A percentile compares a stretch with the other conserved stretches of the same genome.
Conservation (phyloP, 192 early-diverging fungal genomes). For the Mortierella hygrophila region DNA sequence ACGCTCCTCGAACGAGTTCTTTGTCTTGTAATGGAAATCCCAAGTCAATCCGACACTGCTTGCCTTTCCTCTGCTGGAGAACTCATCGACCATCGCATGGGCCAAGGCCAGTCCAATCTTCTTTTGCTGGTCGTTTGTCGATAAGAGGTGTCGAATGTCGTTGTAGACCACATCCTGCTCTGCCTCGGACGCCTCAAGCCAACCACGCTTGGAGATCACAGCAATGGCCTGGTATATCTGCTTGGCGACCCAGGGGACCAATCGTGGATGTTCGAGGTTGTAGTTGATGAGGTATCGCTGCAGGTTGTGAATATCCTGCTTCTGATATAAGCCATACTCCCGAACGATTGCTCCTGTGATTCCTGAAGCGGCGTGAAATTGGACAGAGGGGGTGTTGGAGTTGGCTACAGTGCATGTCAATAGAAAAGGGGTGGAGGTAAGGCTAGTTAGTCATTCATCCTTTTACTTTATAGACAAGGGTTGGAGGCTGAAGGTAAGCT, state of each 20-base stretch:
- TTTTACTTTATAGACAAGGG: background rate
- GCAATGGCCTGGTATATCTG: slow-evolving; percentile 69
- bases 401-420: slow-evolving; percentile 57
- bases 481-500: background rate
- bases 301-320: slow-evolving; percentile 64
- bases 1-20: slow-evolving; percentile 72
- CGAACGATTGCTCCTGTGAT: slow-evolving; percentile 68
- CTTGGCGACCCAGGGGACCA: slow-evolving; percentile 67
- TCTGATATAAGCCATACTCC: slow-evolving; percentile 68
- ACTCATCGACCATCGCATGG: slow-evolving; percentile 72
- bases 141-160: slow-evolving; percentile 63
- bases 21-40: slow-evolving; percentile 76
- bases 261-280: slow-evolving; percentile 63
- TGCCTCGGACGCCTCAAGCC: slow-evolving; percentile 66
- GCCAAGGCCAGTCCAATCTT: slow-evolving; percentile 64
- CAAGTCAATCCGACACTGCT: slow-evolving; percentile 73
- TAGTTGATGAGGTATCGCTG: slow-evolving; percentile 71
- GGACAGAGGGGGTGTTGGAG: slow-evolving; percentile 63
- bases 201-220: slow-evolving; percentile 75
- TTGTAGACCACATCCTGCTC: slow-evolving; percentile 68
- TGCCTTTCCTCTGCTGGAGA: slow-evolving; percentile 67
- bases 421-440: background rate
- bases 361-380: slow-evolving; percentile 72
- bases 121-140: slow-evolving; percentile 60
- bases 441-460: background rate